These are phyloP conservation scores for Euphorbia pulcherrima DNA, from an alignment of 345 rosid species.

Conservation along the genomic window DNA sequence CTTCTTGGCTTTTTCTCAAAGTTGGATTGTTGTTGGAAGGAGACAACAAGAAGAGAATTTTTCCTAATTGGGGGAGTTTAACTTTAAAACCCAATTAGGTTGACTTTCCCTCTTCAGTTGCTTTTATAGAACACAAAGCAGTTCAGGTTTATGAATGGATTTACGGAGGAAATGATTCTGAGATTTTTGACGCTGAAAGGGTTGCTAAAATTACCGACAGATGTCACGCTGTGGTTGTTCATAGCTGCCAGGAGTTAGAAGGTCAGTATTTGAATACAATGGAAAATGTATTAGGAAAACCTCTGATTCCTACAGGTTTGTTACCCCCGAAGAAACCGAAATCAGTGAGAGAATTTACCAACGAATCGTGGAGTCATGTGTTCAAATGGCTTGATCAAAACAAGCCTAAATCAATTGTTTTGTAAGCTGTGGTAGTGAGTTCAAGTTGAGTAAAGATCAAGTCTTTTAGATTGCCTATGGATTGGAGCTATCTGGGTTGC, in stretches of 20 bases:
- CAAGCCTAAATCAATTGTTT: conserved; percentile 24
- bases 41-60: background rate
- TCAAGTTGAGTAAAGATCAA: conserved; percentile 24
- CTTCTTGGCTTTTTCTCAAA: background rate
- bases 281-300: conserved; percentile 1
- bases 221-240: conserved; percentile 14
- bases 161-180: conserved; percentile 19
- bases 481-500: conserved; percentile 27
- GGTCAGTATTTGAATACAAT: conserved; percentile 17
- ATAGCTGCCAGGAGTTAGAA: conserved; percentile 28
- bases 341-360: background rate
- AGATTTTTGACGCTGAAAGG: conserved; percentile 16
- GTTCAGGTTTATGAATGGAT: background rate
- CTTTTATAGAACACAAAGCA: conserved; percentile 14
- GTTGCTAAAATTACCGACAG: background rate
- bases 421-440: conserved; percentile 33
- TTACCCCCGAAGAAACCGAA: conserved; percentile 14
- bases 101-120: conserved; percentile 17
- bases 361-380: conserved; percentile 9
- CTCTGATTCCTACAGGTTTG: conserved; percentile 27
- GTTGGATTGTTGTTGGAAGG: conserved; percentile 3
- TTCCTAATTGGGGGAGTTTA: conserved; percentile 14
- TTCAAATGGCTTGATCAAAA: conserved; percentile 29
- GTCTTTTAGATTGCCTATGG: conserved; percentile 28
- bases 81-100: conserved; percentile 24